A percentile compares a stretch with the other conserved stretches of the same genome.
Conservation (phyloP, 169 alveolate species). For the Babesia gibsoni region DNA sequence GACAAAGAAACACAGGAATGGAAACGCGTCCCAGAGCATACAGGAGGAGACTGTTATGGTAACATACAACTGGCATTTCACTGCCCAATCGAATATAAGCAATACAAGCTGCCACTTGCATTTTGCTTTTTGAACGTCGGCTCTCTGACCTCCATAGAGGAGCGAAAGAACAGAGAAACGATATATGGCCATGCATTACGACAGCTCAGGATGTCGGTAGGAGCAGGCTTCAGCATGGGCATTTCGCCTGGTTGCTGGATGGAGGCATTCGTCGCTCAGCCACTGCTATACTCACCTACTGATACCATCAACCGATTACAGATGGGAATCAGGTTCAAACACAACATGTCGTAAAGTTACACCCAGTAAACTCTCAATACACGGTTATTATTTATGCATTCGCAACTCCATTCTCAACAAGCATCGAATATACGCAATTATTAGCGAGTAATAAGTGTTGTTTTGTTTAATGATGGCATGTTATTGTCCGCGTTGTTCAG, state of each 20-base stretch:
- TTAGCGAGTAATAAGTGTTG: not conserved
- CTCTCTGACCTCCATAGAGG: conserved; percentile 15
- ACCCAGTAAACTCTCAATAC: not conserved
- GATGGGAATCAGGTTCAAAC: conserved; percentile 56
- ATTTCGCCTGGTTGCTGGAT: conserved; percentile 59
- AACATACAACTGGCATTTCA: conserved; percentile 55
- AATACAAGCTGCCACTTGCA: conserved; percentile 34
- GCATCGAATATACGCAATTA: not conserved
- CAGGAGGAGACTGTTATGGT: conserved; percentile 62
- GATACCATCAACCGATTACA: conserved; percentile 43
- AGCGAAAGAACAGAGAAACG: not conserved
- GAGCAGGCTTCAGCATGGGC: conserved; percentile 49
- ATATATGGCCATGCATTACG: conserved; percentile 37
- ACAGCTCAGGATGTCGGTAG: conserved; percentile 47
- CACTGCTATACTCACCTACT: conserved; percentile 47
- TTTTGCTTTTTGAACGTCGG: conserved; percentile 53
- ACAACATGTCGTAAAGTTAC: not conserved
- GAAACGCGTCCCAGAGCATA: conserved; percentile 35
- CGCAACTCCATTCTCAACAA: not conserved
- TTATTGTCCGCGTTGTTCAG: not conserved
- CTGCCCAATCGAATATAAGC: conserved; percentile 33
- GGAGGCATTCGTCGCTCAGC: conserved; percentile 54
- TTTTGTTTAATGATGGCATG: not conserved
- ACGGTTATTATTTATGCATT: not conserved
- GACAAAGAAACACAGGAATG: conserved; percentile 28